A percentile compares a stretch with the other conserved stretches of the same genome.
phyloP scores from a whole-genome alignment of 2,329 filamentous ascomycete genomes.

The Mollisia scopiformis region DNA sequence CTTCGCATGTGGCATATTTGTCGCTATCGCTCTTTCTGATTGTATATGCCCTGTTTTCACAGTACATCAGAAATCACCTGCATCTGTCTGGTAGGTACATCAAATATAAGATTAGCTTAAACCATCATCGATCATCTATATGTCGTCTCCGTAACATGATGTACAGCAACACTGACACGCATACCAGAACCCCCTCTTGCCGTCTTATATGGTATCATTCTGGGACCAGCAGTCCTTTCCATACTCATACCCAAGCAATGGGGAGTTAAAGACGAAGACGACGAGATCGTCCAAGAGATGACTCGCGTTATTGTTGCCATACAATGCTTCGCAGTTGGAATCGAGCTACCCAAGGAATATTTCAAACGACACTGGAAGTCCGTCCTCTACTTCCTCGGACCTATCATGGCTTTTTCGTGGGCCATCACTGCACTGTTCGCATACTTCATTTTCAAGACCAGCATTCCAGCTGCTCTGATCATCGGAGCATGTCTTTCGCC shows the following conservation, averaged over 20 bases:
- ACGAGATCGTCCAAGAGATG: constrained; percentile 70
- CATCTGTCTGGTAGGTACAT: constrained; percentile 51
- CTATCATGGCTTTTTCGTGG: constrained; percentile 34
- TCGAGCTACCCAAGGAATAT: constrained; percentile 62
- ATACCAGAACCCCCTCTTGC: constrained; percentile 54
- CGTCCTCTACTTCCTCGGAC: constrained; percentile 30
- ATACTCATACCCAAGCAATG: constrained; percentile 63
- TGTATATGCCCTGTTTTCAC: constrained; percentile 61
- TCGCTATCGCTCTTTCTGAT: constrained; percentile 61
- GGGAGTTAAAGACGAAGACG: constrained; percentile 67
- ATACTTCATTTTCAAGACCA: constrained; percentile 47
- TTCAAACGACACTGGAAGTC: constrained; percentile 34
- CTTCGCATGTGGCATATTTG: constrained; percentile 60
- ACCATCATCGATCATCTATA: not conserved
- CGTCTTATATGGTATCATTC: constrained; percentile 72
- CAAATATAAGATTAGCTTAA: not conserved
- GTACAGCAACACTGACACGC: not conserved
- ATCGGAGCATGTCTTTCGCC: constrained; percentile 58
- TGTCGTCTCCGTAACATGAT: too few species aligned
- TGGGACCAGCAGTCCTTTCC: constrained; percentile 68
- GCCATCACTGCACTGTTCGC: constrained; percentile 47
- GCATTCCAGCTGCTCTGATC: constrained; percentile 49
- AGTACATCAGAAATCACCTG: constrained; percentile 59
- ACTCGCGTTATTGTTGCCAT: constrained; percentile 74
- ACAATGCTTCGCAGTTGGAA: constrained; percentile 74